phyloP scores from a whole-genome alignment of 1,139 yeast species.

The Saccharomyces uvarum region DNA sequence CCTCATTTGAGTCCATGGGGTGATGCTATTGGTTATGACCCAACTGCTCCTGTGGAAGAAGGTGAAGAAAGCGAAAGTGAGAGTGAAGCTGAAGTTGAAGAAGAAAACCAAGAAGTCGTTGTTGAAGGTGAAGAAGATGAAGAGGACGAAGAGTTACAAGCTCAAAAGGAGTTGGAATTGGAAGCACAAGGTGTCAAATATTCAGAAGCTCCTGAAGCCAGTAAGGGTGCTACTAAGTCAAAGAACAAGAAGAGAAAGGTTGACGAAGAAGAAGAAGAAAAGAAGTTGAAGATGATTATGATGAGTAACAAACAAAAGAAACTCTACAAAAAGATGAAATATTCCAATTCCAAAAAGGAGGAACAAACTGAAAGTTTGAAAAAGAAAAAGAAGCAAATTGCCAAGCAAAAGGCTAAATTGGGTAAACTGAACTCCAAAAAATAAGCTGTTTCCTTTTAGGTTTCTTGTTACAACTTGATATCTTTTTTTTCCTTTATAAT shows the following conservation, averaged over 20 bases:
- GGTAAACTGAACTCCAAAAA: slow-evolving; percentile 35
- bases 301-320: slow-evolving; percentile 95
- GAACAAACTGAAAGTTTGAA: slow-evolving; percentile 65
- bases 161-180: slow-evolving; percentile 79
- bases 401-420: slow-evolving; percentile 56
- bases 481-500: not conserved
- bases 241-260: slow-evolving; percentile 36
- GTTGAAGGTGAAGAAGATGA: slow-evolving; percentile 44
- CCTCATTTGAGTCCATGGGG: slow-evolving; percentile 99
- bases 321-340: slow-evolving; percentile 90
- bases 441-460: not conserved
- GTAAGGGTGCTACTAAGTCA: slow-evolving; percentile 17
- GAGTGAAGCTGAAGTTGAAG: slow-evolving; percentile 41
- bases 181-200: slow-evolving; percentile 83
- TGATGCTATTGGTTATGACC: slow-evolving; percentile 84
- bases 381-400: slow-evolving; percentile 71
- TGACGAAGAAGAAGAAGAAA: slow-evolving; percentile 63
- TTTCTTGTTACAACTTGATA: not conserved
- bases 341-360: slow-evolving; percentile 81
- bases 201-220: slow-evolving; percentile 45
- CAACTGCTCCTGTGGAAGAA: slow-evolving; percentile 52
- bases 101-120: slow-evolving; percentile 36
- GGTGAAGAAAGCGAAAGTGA: slow-evolving; percentile 46
- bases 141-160: slow-evolving; percentile 53
- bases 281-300: slow-evolving; percentile 88